A percentile compares a stretch with the other conserved stretches of the same genome.
Evolutionary conservation across 2,329 filamentous ascomycete genomes (phyloP).

Genomic region (Ploettnerulaceae sp.): DNA sequence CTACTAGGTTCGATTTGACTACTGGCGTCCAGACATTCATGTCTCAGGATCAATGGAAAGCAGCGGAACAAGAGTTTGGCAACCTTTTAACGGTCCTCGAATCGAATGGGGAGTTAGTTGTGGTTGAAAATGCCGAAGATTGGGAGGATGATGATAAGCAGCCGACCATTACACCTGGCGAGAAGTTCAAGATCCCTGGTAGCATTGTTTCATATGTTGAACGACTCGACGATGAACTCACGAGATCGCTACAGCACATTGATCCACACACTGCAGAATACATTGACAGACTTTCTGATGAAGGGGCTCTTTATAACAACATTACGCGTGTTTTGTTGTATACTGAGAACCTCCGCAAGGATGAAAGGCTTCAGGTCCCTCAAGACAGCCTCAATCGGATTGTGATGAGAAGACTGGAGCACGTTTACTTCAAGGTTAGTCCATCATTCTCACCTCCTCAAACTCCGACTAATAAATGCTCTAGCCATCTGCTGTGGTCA

Average conservation of each 20-base stretch:
- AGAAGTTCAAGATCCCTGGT: constrained; percentile 86
- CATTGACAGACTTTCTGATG: constrained; percentile 89
- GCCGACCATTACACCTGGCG: constrained; percentile 64
- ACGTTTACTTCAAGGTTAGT: constrained; percentile 93
- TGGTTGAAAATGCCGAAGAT: constrained; percentile 89
- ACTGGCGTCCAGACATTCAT: constrained; percentile 76
- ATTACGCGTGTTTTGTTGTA: constrained; percentile 87
- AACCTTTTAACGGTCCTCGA: constrained; percentile 75
- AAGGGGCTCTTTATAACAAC: constrained; percentile 84
- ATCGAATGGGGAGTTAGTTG: constrained; percentile 71
- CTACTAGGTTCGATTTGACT: constrained; percentile 89
- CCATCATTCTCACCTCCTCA: constrained; percentile 2
- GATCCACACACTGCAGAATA: constrained; percentile 99
- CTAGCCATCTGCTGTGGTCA: constrained; percentile 81
- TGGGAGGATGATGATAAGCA: constrained; percentile 99
- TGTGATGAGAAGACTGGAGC: constrained; percentile 89
- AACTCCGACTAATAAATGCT: constrained; percentile 24
- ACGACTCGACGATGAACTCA: constrained; percentile 94
- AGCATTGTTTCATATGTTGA: constrained; percentile 93
- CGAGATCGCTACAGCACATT: constrained; percentile 92
- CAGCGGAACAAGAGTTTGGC: constrained; percentile 80
- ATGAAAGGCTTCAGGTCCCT: constrained; percentile 63
- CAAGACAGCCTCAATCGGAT: constrained; percentile 91
- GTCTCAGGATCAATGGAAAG: constrained; percentile 95
- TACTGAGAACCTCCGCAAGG: constrained; percentile 73